Evolutionary conservation across 2,329 filamentous ascomycete species (phyloP).

Genomic region (Epichloe sibirici): DNA sequence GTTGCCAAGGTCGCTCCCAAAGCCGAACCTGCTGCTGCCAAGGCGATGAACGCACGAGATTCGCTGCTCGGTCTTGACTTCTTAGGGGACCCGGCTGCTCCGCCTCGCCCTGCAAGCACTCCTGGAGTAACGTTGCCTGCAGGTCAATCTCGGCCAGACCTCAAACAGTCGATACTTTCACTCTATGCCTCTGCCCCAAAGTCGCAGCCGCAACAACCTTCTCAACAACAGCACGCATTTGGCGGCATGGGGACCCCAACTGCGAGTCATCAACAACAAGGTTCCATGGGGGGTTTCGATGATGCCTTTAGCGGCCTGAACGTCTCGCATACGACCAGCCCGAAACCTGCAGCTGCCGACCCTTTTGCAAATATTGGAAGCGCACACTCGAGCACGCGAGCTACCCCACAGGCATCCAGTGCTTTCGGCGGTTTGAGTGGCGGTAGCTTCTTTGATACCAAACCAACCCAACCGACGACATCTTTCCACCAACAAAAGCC

Average conservation of each 20-base stretch:
- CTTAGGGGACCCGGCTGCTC: constrained; percentile 60
- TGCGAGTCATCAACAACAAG: constrained; percentile 35
- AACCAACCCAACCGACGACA: constrained; percentile 46
- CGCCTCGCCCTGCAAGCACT: constrained; percentile 75
- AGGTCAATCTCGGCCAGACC: constrained; percentile 69
- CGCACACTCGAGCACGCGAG: constrained; percentile 20
- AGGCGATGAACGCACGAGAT: constrained; percentile 65
- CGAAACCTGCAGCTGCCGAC: constrained; percentile 31
- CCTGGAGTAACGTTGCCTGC: constrained; percentile 48
- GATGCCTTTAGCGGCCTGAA: constrained; percentile 54
- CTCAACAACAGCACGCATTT: constrained; percentile 37
- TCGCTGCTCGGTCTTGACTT: constrained; percentile 90
- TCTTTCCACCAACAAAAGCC: constrained; percentile 37
- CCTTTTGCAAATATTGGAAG: constrained; percentile 52
- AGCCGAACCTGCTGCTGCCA: constrained; percentile 51
- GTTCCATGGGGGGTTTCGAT: constrained; percentile 52
- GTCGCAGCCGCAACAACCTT: constrained; percentile 35
- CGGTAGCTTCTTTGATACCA: constrained; percentile 72
- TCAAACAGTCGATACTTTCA: constrained; percentile 95
- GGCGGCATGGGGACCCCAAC: constrained; percentile 52
- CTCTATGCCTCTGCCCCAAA: constrained; percentile 79
- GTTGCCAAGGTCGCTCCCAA: constrained; percentile 46
- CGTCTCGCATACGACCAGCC: constrained; percentile 27
- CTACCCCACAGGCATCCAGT: constrained; percentile 21
- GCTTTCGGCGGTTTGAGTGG: constrained; percentile 48